These are phyloP conservation scores for Ensete ventricosum DNA, from an alignment of 176 grass and related monocot species.

Conservation along the genomic window DNA sequence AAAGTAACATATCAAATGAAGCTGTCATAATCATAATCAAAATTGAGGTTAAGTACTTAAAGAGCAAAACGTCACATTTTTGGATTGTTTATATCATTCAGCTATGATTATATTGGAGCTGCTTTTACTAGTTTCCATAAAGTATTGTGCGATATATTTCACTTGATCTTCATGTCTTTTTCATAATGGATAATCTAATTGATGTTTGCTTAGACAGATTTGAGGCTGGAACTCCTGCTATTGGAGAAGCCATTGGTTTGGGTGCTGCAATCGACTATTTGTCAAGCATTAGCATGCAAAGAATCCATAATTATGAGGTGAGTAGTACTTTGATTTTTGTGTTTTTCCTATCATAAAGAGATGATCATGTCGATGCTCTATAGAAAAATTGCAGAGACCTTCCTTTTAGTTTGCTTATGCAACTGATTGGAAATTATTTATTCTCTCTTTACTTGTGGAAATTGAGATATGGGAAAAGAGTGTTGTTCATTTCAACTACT, in stretches of 20 bases:
- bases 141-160: too few relatives aligned
- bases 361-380: neutral
- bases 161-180: too few relatives aligned
- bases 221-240: slow-evolving; percentile 92
- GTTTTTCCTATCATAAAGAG: neutral
- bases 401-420: neutral
- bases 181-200: neutral
- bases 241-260: slow-evolving; percentile 82
- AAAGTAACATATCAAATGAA: too few relatives aligned
- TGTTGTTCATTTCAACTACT: neutral
- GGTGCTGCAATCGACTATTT: slow-evolving; percentile 84
- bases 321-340: neutral
- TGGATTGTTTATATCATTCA: too few relatives aligned
- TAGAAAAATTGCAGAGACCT: neutral
- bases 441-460: neutral
- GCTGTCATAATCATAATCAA: too few relatives aligned
- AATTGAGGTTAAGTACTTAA: too few relatives aligned
- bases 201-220: slow-evolving; percentile 31
- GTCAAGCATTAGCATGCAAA: slow-evolving; percentile 63
- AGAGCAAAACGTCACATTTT: too few relatives aligned
- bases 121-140: too few relatives aligned
- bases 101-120: too few relatives aligned
- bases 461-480: neutral
- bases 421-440: neutral
- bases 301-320: slow-evolving; percentile 78